Evolutionary conservation across 2,329 filamentous ascomycete species (phyloP).

Genomic region (Talaromyces pinophilus): DNA sequence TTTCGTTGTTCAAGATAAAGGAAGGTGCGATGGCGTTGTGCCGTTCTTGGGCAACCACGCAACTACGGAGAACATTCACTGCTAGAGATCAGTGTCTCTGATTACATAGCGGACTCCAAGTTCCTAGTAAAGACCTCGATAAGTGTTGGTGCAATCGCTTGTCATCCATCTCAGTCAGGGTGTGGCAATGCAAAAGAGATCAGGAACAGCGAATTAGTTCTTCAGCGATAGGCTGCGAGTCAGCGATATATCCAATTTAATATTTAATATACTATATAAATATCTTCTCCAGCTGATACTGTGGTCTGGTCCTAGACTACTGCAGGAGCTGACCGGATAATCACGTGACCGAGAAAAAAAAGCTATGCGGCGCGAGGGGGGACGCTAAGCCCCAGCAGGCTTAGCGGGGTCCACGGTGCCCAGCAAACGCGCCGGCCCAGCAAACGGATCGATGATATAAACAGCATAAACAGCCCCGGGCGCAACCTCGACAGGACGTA

Average conservation of each 20-base stretch:
- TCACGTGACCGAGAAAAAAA: constrained; percentile 32
- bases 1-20: not conserved
- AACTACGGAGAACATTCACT: not conserved
- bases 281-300: not conserved
- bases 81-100: not conserved
- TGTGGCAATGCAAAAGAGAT: not conserved
- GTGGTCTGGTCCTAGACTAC: not conserved
- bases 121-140: not conserved
- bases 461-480: constrained; percentile 44
- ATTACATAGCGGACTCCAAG: not conserved
- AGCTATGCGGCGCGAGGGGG: constrained; percentile 31
- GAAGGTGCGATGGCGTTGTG: not conserved
- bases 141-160: not conserved
- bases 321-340: not conserved
- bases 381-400: constrained; percentile 31
- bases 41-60: not conserved
- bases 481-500: constrained; percentile 46
- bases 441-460: constrained; percentile 48
- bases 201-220: not conserved
- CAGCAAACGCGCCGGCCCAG: constrained; percentile 42
- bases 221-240: not conserved
- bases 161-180: too few relatives aligned
- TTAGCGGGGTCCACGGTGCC: constrained; percentile 36
- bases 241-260: not conserved
- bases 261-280: not conserved